phyloP scores from a whole-genome alignment of 2,329 filamentous ascomycete genomes.

The Beauveria rudraprayagi region DNA sequence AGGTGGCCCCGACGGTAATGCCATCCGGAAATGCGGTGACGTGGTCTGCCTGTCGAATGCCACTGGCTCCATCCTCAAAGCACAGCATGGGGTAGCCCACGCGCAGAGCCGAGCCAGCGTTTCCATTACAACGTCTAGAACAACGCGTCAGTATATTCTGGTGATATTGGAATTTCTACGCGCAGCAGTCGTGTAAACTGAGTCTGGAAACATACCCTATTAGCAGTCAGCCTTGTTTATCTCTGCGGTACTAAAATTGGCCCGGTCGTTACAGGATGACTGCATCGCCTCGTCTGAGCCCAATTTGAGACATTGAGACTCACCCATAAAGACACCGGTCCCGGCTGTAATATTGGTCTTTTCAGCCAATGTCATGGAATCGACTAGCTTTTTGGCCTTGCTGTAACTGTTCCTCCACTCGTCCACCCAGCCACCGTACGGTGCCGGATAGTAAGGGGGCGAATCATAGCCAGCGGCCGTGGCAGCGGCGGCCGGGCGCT shows the following conservation, averaged over 20 bases:
- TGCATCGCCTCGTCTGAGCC: neutral
- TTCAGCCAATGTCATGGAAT: constrained; percentile 70
- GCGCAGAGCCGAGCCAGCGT: constrained; percentile 62
- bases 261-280: neutral
- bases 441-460: constrained; percentile 60
- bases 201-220: neutral
- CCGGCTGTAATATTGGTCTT: constrained; percentile 72
- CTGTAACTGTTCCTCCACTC: constrained; percentile 63
- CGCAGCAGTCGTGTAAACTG: no score
- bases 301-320: constrained; percentile 6
- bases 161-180: no score
- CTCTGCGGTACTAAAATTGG: neutral
- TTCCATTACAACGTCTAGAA: constrained; percentile 59
- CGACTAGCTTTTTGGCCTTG: constrained; percentile 61
- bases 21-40: constrained; percentile 71
- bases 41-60: constrained; percentile 65
- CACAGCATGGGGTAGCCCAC: constrained; percentile 67
- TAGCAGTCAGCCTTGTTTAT: neutral
- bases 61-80: constrained; percentile 63
- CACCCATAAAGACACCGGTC: constrained; percentile 63
- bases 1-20: constrained; percentile 69
- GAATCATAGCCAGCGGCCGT: constrained; percentile 27
- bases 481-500: neutral
- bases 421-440: constrained; percentile 61
- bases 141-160: neutral